Evolutionary conservation across 139 green algal genomes (phyloP).

Genomic region (Auxenochlorella pyrenoidosa): DNA sequence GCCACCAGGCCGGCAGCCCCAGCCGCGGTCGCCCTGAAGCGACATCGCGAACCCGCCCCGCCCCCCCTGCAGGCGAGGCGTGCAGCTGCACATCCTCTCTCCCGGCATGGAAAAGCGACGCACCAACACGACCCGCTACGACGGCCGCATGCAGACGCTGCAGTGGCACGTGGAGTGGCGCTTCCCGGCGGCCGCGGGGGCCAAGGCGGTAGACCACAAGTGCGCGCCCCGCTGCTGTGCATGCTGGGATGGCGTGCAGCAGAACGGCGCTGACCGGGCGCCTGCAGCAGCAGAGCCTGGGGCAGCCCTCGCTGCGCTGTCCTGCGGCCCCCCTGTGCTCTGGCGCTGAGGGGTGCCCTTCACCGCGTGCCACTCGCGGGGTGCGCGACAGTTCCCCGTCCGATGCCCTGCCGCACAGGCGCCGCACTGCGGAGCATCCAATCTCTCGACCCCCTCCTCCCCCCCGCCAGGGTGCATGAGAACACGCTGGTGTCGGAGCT

Average conservation of each 20-base stretch:
- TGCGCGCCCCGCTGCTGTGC: background rate
- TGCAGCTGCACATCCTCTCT: slow-evolving; percentile 48
- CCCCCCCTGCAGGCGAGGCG: background rate
- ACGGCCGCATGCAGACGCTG: slow-evolving; percentile 39
- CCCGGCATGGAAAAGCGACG: slow-evolving; percentile 53
- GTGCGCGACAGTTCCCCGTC: too few species aligned
- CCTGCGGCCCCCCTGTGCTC: background rate
- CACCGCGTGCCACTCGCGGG: too few species aligned
- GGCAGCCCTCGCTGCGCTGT: background rate
- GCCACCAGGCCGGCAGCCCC: background rate
- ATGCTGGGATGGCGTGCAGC: too few species aligned
- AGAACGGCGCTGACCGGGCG: too few species aligned
- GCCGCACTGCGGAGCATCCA: too few species aligned
- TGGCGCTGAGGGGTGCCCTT: too few species aligned
- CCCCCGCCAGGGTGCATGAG: slow-evolving; percentile 25
- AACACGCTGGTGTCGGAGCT: slow-evolving; percentile 7
- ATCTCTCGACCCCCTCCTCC: too few species aligned
- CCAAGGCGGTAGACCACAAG: background rate
- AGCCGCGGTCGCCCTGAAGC: too few species aligned
- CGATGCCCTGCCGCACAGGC: too few species aligned
- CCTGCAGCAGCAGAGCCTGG: background rate
- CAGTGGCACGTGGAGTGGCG: slow-evolving; percentile 52
- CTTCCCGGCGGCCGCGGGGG: slow-evolving; percentile 25
- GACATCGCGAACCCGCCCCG: too few species aligned
- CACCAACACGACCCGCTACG: slow-evolving; percentile 51